Conservation (phyloP, 495 filamentous ascomycete species). For the Thermothielavioides terrestris region DNA sequence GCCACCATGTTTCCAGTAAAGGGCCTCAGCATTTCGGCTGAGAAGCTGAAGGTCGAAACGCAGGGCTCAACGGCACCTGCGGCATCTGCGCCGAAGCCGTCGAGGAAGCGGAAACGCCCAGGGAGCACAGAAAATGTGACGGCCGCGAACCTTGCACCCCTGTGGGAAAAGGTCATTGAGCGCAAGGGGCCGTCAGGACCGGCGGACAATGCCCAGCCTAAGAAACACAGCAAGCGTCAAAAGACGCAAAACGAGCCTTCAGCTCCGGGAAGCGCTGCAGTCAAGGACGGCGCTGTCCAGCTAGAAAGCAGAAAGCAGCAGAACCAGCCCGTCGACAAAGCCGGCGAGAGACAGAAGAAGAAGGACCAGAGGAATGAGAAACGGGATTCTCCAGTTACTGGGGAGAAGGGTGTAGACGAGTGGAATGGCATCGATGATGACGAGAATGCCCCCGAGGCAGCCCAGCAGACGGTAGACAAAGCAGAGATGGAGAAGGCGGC, state of each 20-base stretch:
- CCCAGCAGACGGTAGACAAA: slow-evolving; percentile 20
- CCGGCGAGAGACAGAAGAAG: slow-evolving; percentile 25
- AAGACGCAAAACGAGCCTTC: not conserved
- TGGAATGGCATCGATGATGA: slow-evolving; percentile 19
- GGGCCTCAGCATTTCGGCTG: slow-evolving; percentile 73
- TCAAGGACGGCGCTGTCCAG: not conserved
- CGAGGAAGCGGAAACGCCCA: slow-evolving; percentile 53
- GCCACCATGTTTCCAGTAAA: slow-evolving; percentile 80
- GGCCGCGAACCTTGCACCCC: slow-evolving; percentile 58
- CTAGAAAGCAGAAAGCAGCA: not conserved
- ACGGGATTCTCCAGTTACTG: slow-evolving; percentile 3
- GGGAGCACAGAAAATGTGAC: slow-evolving; percentile 49
- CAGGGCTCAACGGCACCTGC: slow-evolving; percentile 25
- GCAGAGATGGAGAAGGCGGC: slow-evolving; percentile 23
- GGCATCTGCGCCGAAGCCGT: slow-evolving; percentile 24
- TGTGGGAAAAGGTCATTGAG: slow-evolving; percentile 76
- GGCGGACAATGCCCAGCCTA: slow-evolving; percentile 13
- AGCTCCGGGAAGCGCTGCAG: not conserved
- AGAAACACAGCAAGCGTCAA: slow-evolving; percentile 25
- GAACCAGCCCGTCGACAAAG: slow-evolving; percentile 7
- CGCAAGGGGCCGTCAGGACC: slow-evolving; percentile 51
- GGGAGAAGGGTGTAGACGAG: slow-evolving; percentile 9
- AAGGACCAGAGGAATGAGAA: slow-evolving; percentile 39
- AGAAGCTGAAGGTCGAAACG: slow-evolving; percentile 60
- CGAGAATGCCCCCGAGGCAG: slow-evolving; percentile 4